Percentiles rank a stretch among this genome's conserved stretches.
These are phyloP conservation scores for Kazachstania psychrophila DNA, from an alignment of 805 yeast genomes.

Conservation along the genomic window DNA sequence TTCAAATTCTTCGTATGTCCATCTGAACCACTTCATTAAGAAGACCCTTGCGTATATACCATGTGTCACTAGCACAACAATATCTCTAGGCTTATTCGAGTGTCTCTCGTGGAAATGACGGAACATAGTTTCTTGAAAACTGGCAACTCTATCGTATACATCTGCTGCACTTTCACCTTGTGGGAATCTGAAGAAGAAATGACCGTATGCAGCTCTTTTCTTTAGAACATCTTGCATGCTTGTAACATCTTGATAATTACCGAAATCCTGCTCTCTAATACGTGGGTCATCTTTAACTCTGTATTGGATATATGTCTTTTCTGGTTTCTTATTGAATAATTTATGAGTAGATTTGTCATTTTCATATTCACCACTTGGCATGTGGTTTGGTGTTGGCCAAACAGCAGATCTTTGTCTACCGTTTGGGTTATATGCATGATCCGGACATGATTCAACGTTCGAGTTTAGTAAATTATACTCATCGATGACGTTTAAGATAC, in stretches of 20 bases:
- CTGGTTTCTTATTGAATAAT: slow-evolving; percentile 4
- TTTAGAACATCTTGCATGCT: slow-evolving; percentile 76
- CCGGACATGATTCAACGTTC: slow-evolving; percentile 15
- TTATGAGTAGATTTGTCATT: slow-evolving; percentile 14
- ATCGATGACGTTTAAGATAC: slow-evolving; percentile 49
- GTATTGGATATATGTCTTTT: slow-evolving; percentile 35
- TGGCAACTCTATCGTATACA: slow-evolving; percentile 83
- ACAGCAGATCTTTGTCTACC: slow-evolving; percentile 23
- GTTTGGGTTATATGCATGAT: slow-evolving; percentile 17
- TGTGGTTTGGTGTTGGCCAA: slow-evolving; percentile 18
- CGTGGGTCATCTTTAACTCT: slow-evolving; percentile 78
- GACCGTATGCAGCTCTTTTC: slow-evolving; percentile 82
- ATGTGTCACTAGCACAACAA: slow-evolving; percentile 79
- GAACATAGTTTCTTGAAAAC: slow-evolving; percentile 79
- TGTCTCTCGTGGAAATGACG: slow-evolving; percentile 59
- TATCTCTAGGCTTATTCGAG: slow-evolving; percentile 59
- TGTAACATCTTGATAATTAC: slow-evolving; percentile 74
- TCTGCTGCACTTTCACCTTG: slow-evolving; percentile 95
- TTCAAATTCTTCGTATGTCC: slow-evolving; percentile 88
- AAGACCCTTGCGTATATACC: slow-evolving; percentile 93
- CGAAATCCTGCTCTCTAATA: slow-evolving; percentile 91
- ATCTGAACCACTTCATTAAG: slow-evolving; percentile 87
- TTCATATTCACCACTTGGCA: slow-evolving; percentile 23
- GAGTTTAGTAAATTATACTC: slow-evolving; percentile 25
- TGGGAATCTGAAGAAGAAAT: slow-evolving; percentile 81